These are phyloP conservation scores for Globisporangium okanoganense DNA, from an alignment of 352 stramenopile genomes.

Conservation along the genomic window DNA sequence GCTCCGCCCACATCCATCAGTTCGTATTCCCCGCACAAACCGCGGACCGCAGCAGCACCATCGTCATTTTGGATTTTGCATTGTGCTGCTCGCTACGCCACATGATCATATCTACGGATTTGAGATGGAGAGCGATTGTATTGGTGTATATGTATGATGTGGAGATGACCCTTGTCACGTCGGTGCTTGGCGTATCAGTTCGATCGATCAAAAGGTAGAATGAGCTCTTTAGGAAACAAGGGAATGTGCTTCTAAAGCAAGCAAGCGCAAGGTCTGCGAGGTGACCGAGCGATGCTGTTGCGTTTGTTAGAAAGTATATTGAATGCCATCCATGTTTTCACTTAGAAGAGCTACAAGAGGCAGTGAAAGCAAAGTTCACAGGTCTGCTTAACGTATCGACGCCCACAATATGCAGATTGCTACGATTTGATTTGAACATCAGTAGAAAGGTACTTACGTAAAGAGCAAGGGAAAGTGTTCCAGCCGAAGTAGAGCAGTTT, in stretches of 20 bases:
- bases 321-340: background rate
- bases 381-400: background rate
- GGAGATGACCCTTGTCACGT: background rate
- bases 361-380: background rate
- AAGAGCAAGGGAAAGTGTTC: background rate
- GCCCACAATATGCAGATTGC: background rate
- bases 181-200: background rate
- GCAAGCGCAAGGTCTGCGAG: no score
- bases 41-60: background rate
- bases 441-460: background rate
- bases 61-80: background rate
- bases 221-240: background rate
- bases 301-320: background rate
- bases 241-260: background rate
- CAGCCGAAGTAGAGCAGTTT: background rate
- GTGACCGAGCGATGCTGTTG: background rate
- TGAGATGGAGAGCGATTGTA: background rate
- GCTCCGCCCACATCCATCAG: background rate
- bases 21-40: background rate
- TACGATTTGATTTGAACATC: background rate
- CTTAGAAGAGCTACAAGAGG: background rate
- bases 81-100: background rate
- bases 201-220: background rate
- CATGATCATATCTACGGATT: background rate
- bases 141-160: background rate